These are phyloP conservation scores for Paecilomyces dactylethromorphus DNA, from an alignment of 2,329 filamentous ascomycete species.

Conservation along the genomic window DNA sequence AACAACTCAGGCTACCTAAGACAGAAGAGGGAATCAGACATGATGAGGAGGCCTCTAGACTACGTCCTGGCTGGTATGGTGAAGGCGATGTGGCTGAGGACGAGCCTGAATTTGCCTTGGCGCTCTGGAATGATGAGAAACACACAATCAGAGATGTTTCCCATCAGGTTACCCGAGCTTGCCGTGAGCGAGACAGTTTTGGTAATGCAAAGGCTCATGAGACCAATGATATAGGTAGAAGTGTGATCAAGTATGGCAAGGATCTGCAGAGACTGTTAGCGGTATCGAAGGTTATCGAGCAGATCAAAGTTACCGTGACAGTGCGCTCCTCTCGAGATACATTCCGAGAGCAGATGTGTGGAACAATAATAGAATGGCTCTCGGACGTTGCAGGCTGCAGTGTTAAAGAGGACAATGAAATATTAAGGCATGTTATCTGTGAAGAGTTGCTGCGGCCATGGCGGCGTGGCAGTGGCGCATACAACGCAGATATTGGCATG, in stretches of 20 bases:
- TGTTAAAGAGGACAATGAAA: slow-evolving; percentile 70
- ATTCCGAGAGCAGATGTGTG: slow-evolving; percentile 97
- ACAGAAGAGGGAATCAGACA: slow-evolving; percentile 70
- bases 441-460: slow-evolving; percentile 86
- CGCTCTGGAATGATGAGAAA: slow-evolving; percentile 98
- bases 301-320: slow-evolving; percentile 93
- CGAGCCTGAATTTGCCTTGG: slow-evolving; percentile 70
- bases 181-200: slow-evolving; percentile 62
- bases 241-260: slow-evolving; percentile 68
- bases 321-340: slow-evolving; percentile 90
- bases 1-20: slow-evolving; percentile 83
- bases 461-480: slow-evolving; percentile 76
- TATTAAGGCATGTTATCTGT: slow-evolving; percentile 76
- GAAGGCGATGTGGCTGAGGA: slow-evolving; percentile 55
- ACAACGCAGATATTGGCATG: slow-evolving; percentile 69
- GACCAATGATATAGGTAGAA: slow-evolving; percentile 81
- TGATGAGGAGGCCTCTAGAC: slow-evolving; percentile 73
- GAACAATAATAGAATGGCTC: slow-evolving; percentile 95
- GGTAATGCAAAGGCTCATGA: slow-evolving; percentile 74
- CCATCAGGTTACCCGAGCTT: slow-evolving; percentile 85
- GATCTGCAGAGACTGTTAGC: slow-evolving; percentile 67
- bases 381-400: slow-evolving; percentile 85
- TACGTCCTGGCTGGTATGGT: slow-evolving; percentile 69
- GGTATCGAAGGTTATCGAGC: slow-evolving; percentile 81
- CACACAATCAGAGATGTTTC: slow-evolving; percentile 89